Conservation (phyloP, 106 monocot genomes). For the Dendrobium officinale region DNA sequence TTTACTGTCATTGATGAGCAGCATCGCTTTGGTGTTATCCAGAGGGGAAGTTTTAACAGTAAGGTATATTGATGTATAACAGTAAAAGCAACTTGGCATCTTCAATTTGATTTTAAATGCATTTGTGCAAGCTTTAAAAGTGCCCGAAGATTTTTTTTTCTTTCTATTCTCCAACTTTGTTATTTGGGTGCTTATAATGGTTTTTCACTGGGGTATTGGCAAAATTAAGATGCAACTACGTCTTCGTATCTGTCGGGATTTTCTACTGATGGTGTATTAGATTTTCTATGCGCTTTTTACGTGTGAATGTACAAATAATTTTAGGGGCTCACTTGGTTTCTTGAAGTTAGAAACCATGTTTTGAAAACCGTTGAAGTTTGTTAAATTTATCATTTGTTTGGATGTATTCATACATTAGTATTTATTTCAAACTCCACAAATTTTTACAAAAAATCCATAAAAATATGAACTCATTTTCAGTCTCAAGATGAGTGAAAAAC, state of each 20-base stretch:
- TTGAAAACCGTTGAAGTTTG: background rate
- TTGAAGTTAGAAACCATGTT: background rate
- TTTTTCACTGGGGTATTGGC: background rate
- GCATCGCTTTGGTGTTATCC: constrained; percentile 96
- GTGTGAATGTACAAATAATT: background rate
- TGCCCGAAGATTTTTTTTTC: background rate
- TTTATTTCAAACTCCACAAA: background rate
- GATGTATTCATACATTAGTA: no score
- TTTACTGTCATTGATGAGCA: constrained; percentile 96
- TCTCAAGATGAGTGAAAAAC: background rate
- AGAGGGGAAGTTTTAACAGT: constrained; percentile 91
- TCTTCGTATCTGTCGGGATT: background rate
- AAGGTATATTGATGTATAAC: constrained; percentile 43
- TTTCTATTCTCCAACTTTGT: background rate
- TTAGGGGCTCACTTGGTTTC: background rate
- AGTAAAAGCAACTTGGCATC: background rate
- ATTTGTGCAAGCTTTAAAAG: background rate
- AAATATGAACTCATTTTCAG: background rate
- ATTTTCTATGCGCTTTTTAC: background rate
- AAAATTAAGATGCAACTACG: background rate
- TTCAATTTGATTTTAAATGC: background rate
- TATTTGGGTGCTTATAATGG: background rate
- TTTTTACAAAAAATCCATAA: background rate
- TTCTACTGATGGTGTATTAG: background rate
- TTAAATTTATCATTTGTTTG: background rate